phyloP scores from a whole-genome alignment of 1,284 basidiomycete genomes.

The Termitomyces sp. region DNA sequence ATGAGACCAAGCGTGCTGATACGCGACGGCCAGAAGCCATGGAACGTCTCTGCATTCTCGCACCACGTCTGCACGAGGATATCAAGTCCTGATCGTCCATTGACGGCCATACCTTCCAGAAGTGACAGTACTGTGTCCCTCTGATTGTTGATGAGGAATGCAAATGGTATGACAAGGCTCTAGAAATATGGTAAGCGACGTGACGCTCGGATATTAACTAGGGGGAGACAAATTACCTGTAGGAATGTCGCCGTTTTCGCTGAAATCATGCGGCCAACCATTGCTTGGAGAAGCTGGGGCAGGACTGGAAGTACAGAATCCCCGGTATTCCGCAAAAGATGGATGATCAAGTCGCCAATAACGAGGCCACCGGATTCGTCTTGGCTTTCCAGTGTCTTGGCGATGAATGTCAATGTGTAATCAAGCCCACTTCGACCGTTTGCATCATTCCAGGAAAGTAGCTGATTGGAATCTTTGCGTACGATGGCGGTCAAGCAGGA shows the following conservation, averaged over 20 bases:
- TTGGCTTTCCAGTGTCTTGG: constrained; percentile 70
- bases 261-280: constrained; percentile 74
- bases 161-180: constrained; percentile 89
- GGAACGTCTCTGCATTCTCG: constrained; percentile 90
- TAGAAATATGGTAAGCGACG: constrained; percentile 25
- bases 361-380: constrained; percentile 87
- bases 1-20: constrained; percentile 81
- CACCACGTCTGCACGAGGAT: constrained; percentile 88
- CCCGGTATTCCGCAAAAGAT: constrained; percentile 78
- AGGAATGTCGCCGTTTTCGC: constrained; percentile 88
- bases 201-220: background rate
- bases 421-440: constrained; percentile 72
- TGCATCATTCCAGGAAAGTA: constrained; percentile 70
- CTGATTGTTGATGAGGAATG: constrained; percentile 86
- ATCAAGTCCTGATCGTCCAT: constrained; percentile 65
- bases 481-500: constrained; percentile 79
- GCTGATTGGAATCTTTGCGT: constrained; percentile 80
- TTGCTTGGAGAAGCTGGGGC: constrained; percentile 80
- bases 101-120: constrained; percentile 59
- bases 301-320: constrained; percentile 78
- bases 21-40: constrained; percentile 88
- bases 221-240: constrained; percentile 47
- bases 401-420: constrained; percentile 69
- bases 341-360: constrained; percentile 92
- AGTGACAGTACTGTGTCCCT: constrained; percentile 72